These are phyloP conservation scores for Aspergillus sp. DNA, from an alignment of 2,329 filamentous ascomycete species.

Conservation along the genomic window DNA sequence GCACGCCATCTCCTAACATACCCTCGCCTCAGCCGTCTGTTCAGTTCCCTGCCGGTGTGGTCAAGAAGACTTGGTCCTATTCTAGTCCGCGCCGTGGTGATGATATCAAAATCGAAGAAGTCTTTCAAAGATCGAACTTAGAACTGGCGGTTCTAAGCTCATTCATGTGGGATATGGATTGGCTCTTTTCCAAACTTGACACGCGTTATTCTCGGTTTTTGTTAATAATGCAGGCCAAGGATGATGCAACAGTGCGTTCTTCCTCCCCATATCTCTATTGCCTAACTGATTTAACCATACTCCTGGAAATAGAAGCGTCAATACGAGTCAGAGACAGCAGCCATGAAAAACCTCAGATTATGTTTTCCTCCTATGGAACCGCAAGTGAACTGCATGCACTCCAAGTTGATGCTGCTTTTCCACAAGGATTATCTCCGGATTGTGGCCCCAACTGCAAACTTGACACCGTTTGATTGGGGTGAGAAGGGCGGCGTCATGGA, in stretches of 20 bases:
- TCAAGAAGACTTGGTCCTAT: constrained; percentile 79
- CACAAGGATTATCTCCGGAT: constrained; percentile 71
- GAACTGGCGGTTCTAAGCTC: constrained; percentile 80
- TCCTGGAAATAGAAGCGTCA: constrained; percentile 33
- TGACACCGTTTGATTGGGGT: constrained; percentile 86
- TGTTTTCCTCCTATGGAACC: constrained; percentile 82
- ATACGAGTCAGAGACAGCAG: constrained; percentile 40
- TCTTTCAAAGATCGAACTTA: constrained; percentile 71
- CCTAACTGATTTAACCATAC: background rate
- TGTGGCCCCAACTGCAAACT: constrained; percentile 82
- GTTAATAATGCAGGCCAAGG: constrained; percentile 61
- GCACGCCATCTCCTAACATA: constrained; percentile 9
- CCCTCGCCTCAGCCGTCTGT: constrained; percentile 24
- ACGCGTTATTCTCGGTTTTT: constrained; percentile 60
- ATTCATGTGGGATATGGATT: constrained; percentile 81
- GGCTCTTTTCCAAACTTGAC: constrained; percentile 73
- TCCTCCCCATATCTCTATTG: background rate
- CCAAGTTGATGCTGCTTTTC: constrained; percentile 89
- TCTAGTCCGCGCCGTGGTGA: constrained; percentile 61
- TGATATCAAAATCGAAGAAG: constrained; percentile 85
- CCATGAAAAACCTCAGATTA: constrained; percentile 56
- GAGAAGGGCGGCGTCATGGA: constrained; percentile 75
- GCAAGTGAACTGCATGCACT: constrained; percentile 78
- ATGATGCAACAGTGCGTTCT: constrained; percentile 44
- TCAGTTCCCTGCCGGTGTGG: constrained; percentile 59